Percentiles rank a stretch among this genome's conserved stretches.
Conservation (phyloP, 129 eudicot species). For the Logfia minima region DNA sequence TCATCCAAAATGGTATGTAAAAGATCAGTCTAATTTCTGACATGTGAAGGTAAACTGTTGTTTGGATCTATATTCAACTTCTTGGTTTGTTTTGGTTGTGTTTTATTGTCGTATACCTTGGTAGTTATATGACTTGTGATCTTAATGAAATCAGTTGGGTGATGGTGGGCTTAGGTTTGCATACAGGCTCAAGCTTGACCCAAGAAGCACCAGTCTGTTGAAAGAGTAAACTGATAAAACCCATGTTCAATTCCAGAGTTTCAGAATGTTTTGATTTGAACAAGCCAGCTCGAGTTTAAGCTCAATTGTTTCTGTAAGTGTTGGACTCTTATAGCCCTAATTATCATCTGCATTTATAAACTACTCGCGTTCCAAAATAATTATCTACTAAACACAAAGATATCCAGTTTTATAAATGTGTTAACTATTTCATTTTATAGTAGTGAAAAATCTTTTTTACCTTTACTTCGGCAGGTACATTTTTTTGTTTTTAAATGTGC, state of each 20-base stretch:
- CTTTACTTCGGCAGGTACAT: too few relatives aligned
- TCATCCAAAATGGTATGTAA: constrained; percentile 24
- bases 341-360: too few relatives aligned
- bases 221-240: not conserved
- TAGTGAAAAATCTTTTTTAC: too few relatives aligned
- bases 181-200: not conserved
- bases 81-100: not conserved
- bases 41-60: constrained; percentile 19
- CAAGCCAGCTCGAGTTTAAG: too few relatives aligned
- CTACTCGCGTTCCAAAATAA: too few relatives aligned
- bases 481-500: too few relatives aligned
- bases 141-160: not conserved
- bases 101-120: not conserved
- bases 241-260: not conserved
- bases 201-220: not conserved
- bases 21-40: constrained; percentile 31
- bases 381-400: too few relatives aligned
- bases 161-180: not conserved
- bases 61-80: not conserved
- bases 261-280: not conserved
- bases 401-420: too few relatives aligned
- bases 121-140: not conserved
- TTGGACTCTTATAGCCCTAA: too few relatives aligned
- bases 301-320: too few relatives aligned
- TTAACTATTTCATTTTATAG: too few relatives aligned